Evolutionary conservation across 768 basidiomycete genomes (phyloP), one percentile per base, ranked within the genome.

Genomic region (Lentinula lateritia): DNA sequence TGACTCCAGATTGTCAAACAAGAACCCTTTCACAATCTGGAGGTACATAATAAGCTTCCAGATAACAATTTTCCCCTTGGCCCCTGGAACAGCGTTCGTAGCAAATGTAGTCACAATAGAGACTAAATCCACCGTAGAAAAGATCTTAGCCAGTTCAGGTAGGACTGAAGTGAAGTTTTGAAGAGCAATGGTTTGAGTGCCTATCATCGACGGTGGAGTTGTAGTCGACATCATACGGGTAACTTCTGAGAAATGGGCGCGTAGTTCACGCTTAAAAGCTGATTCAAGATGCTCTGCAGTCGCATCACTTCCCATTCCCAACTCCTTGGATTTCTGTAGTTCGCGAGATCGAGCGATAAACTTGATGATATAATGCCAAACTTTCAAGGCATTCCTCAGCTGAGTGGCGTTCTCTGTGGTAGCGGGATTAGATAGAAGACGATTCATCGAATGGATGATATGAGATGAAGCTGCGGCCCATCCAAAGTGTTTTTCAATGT

Each of bases 361-460:
- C 71, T 92, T 92, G 84, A 98, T 93, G 66, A 98, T 87, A 69
- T 95, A 93, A 69, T 94, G 90, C 94, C 94, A 96, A 35, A 98
- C 96, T 72, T 98, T 98, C 63, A 98, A 78, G 15, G 95, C 91
- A 10, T 93, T 87, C 38, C 95, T 87, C 60, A 98, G 81, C 5
- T 85, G 83, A 16, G 90, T 87, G 0, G 90, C 93, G 3, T 83
- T 85, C 23, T 92, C 90, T 8, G 78, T 75, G 20, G 85, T 82
- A 0, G 87, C 85, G 12, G 93, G 92, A 66, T 89, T 83, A 39
- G 77, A 77, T 43, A 98, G 78, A 13, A 97, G 83, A 28, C 85
- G 81, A 68, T 91, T 91, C 90, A 98, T 91, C 7, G 92, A 92
- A 63, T 84, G 86, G 43, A 98, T 84, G 68, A 98, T 88, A 68